These are phyloP conservation scores for Alloteropsis semialata DNA, from an alignment of 176 grass and related monocot genomes.

Conservation along the genomic window DNA sequence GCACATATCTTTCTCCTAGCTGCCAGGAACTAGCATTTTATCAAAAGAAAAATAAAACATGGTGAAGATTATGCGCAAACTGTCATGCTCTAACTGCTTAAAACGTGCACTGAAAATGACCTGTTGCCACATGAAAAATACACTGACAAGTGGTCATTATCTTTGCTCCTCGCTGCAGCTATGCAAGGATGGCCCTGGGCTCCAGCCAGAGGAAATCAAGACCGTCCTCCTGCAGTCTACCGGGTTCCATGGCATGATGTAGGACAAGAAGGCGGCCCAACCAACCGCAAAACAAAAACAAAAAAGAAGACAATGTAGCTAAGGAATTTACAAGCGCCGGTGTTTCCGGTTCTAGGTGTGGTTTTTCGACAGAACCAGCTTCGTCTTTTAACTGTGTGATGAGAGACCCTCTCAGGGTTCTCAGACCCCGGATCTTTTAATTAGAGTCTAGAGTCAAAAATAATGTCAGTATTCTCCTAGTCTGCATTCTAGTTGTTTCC, in stretches of 20 bases:
- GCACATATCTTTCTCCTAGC: neutral
- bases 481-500: neutral
- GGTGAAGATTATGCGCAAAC: too few relatives aligned
- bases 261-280: neutral
- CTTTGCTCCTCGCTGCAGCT: slow-evolving; percentile 52
- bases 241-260: slow-evolving; percentile 51
- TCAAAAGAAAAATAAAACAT: neutral
- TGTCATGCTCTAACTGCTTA: neutral
- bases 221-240: slow-evolving; percentile 76
- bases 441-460: slow-evolving; percentile 9
- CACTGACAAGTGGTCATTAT: neutral
- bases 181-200: slow-evolving; percentile 71
- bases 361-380: slow-evolving; percentile 12
- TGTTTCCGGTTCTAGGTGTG: neutral
- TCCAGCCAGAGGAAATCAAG: slow-evolving; percentile 90
- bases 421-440: slow-evolving; percentile 1
- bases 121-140: neutral
- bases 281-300: neutral
- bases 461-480: slow-evolving; percentile 18
- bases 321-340: slow-evolving; percentile 15
- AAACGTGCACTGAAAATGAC: neutral
- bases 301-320: slow-evolving; percentile 6
- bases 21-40: neutral
- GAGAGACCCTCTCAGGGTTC: neutral
- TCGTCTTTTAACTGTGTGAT: neutral